These are phyloP conservation scores for Dendrobium officinale DNA, from an alignment of 106 monocot species.

Conservation along the genomic window DNA sequence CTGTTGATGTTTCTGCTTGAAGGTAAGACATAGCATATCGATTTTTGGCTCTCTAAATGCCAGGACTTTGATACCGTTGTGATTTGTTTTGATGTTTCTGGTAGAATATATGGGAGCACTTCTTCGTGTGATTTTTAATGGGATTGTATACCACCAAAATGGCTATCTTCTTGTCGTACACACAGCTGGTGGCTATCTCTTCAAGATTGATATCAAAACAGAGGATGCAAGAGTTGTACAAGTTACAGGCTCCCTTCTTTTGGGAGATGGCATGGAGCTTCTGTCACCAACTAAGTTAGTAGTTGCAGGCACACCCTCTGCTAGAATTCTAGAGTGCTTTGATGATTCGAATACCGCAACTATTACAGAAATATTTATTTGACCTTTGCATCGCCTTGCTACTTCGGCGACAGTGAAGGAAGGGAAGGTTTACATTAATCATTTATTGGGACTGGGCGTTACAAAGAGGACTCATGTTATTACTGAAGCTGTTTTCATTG, in stretches of 20 bases:
- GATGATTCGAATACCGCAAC: constrained; percentile 57
- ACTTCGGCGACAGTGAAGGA: constrained; percentile 75
- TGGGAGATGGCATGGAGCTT: constrained; percentile 75
- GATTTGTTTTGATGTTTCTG: too few relatives aligned
- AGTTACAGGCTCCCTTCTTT: constrained; percentile 48
- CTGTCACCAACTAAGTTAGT: constrained; percentile 49
- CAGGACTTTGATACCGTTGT: too few relatives aligned
- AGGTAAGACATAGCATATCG: too few relatives aligned
- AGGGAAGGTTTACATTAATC: constrained; percentile 60
- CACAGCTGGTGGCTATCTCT: too few relatives aligned
- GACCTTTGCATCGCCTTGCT: constrained; percentile 60
- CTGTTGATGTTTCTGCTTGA: too few relatives aligned
- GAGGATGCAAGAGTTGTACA: constrained; percentile 41
- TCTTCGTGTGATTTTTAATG: too few relatives aligned
- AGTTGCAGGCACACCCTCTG: constrained; percentile 43
- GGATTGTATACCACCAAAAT: too few relatives aligned
- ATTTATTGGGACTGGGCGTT: constrained; percentile 60
- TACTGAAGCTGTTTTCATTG: constrained; percentile 51
- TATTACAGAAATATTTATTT: neutral
- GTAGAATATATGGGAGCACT: too few relatives aligned
- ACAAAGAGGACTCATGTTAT: constrained; percentile 54
- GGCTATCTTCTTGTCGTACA: too few relatives aligned
- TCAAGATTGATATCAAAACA: constrained; percentile 36
- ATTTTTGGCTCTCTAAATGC: too few relatives aligned
- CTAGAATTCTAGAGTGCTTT: constrained; percentile 43